Base-by-base conservation (phyloP, 495 filamentous ascomycete species). In the Tuber aestivum region DNA sequence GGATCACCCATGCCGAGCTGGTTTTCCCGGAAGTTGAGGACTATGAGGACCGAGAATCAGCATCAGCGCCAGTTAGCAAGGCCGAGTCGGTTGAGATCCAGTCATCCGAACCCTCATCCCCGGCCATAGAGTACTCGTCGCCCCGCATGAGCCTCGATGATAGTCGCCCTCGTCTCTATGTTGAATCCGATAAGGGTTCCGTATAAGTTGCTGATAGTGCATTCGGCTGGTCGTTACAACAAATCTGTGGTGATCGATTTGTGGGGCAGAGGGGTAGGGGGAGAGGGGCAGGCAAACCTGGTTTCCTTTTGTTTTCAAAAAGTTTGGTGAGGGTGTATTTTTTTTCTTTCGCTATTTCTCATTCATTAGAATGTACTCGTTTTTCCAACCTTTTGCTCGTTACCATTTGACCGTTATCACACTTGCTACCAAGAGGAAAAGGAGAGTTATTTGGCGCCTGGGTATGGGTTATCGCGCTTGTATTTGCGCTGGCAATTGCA, bases 21-120 rank as follows among this genome's bases (percentile, higher is more conserved):
- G 81, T 83, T 71, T 83, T 83, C 56, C 82, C 82, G 8, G 81
- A 83, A 37, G 50, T 81, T 40, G 80, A 81, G 32, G 80, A 81
- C n/a, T 79, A 78, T n/a, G 80, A 81, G n/a, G 76, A 79, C 27
- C 78, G 75, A 32, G 78, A 79, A 76, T 79, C 78, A 21, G 76
- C 78, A 76, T 79, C 78, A 21, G 76, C 78, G 72, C 72, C 78
- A 44, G 72, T 70, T 48, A 79, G 76, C 1, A 77, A 78, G 69
- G 75, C 79, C 16, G 79, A 81, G 73, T 81, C 80, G 21, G 45
- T 77, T 20, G 80, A 81, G 65, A 76, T 80, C 69, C 80, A 81
- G 68, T 77, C 75, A 38, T 81, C 75, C 3, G 80, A 81, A 48
- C 72, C 79, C 38, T 78, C 79, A 56, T 80, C 78, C 21, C 78